Evolutionary conservation across 202 grass and related monocot species (phyloP), one percentile per base, ranked within the genome.

Genomic region (Brachypodium distachyon): DNA sequence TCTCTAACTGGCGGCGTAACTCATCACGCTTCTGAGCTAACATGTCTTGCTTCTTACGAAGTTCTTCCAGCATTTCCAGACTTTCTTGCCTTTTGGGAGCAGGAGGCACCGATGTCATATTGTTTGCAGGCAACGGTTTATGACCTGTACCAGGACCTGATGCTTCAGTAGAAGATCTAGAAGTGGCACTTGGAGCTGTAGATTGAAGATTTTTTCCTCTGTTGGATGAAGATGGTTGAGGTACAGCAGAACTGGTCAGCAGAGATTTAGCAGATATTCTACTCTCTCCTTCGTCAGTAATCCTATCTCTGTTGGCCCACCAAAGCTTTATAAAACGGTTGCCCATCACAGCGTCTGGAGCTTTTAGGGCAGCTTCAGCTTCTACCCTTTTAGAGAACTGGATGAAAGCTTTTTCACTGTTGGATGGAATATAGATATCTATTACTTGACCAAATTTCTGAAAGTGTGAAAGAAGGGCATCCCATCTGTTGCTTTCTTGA

Each of bases 241-340:
- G 27, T 77, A 53, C 38, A 65, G 69, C 50, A 83, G 66, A 86
- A 80, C 36, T 78, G 39, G 71, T 48, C 4, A 27, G 67, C 3
- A 17, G 25, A 18, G 76, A 51, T 14, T 77, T 93, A 26, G 23
- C 19, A 11, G 76, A 55, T 9, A 80, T 28, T 73, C 60, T 83
- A 52, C 38, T 58, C 44, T 87, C 87, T 80, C 64, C 77, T 32
- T 79, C 91, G 53, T 91, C 86, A 61, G 61, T 53, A 67, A 93
- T 66, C 72, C 89, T 90, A 84, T 98, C 95, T 79, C 91, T 86
- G 67, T 98, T 98, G 4, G 96, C 96, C 96, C 96, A 98, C 91
- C 90, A 90, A 67, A 98, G 77, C 81, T 86, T 94, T 82, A 98
- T 98, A 80, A 98, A 98, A 60, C 96, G 91, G 53, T 98, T 98